Conservation (phyloP, 352 stramenopile species). For the Hyaloperonospora arabidopsidis region DNA sequence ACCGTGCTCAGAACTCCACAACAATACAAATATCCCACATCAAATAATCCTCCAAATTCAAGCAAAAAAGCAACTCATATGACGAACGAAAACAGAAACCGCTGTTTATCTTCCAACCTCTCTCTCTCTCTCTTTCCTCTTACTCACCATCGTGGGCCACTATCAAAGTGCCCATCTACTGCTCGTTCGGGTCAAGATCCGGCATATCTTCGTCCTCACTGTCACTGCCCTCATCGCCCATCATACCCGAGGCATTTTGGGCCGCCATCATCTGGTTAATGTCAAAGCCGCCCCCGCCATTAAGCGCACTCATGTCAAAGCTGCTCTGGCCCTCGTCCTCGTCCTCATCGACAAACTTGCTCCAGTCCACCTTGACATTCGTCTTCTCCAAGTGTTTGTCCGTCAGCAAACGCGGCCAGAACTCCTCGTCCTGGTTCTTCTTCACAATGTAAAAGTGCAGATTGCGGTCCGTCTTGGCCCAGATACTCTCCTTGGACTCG, state of each 20-base stretch:
- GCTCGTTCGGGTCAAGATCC: constrained; percentile 66
- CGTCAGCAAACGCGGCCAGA: constrained; percentile 93
- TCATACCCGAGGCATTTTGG: constrained; percentile 70
- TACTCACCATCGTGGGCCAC: neutral
- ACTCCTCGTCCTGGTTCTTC: constrained; percentile 89
- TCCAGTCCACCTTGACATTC: constrained; percentile 94
- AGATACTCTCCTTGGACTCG: constrained; percentile 88
- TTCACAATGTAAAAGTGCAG: constrained; percentile 96
- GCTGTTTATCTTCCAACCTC: neutral
- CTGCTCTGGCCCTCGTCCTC: constrained; percentile 86
- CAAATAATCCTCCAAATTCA: neutral
- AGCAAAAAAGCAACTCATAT: constrained; percentile 13
- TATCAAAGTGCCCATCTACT: constrained; percentile 13
- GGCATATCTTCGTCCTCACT: constrained; percentile 82
- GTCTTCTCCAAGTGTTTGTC: constrained; percentile 96
- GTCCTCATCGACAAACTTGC: constrained; percentile 95
- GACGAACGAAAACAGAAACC: neutral
- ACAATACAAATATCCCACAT: constrained; percentile 18
- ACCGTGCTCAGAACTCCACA: constrained; percentile 2
- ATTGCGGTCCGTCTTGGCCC: constrained; percentile 91
- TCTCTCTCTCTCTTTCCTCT: neutral
- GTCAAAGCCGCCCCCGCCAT: constrained; percentile 88
- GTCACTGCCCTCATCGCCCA: constrained; percentile 43
- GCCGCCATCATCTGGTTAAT: constrained; percentile 91
- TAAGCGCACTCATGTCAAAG: constrained; percentile 85